Base-by-base conservation (phyloP, 2,329 filamentous ascomycete species). In the Aspergillus cejpii region DNA sequence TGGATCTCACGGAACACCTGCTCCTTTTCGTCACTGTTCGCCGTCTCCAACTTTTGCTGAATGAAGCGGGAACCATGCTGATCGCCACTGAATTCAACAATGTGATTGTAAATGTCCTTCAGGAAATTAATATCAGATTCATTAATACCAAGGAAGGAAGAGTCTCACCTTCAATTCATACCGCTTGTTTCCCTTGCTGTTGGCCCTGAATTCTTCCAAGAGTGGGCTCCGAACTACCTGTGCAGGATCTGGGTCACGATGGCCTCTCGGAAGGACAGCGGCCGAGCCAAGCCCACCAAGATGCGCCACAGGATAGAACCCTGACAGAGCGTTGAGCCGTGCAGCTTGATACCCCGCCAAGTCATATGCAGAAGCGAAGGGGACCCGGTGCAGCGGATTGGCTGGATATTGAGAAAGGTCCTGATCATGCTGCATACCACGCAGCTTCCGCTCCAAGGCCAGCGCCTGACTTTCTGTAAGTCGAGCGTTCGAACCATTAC, bases 31-130 rank as follows among this genome's bases (percentile, higher is more conserved):
- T 97, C 92, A 58, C 89, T 95, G 63, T 94, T 96, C 44, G 92
- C 92, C 1, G 81, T 85, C 65, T 92, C 86, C 2, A 98, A 77
- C 67, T 94, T 96, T 55, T 85, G 80, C 62, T 98, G 92, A 47
- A 98, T 95, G 65, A 96, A 96, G 1, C 92, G 81, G 1, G 92
- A 98, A 1, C 90, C 92, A 56, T 94, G 85, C 64, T 97, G 92
- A 61, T 98, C 92, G 12, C 92, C 91, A 56, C 87, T 90, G 65
- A 97, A 97, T 62, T 96, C 91, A 0, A 94, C 89, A 28, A 97
- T 80, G 59, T 94, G 81, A 43, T 79, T 79, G 62, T 87, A 91
- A 34, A 97, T 91, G 52, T 95, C 87, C 76, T 82, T 48, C 6
- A 10, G 1, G 3, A 3, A 20, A 6, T 33, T 23, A 63, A 50